Evolutionary conservation across 2,329 filamentous ascomycete genomes (phyloP).

Genomic region (Colletotrichum lini): DNA sequence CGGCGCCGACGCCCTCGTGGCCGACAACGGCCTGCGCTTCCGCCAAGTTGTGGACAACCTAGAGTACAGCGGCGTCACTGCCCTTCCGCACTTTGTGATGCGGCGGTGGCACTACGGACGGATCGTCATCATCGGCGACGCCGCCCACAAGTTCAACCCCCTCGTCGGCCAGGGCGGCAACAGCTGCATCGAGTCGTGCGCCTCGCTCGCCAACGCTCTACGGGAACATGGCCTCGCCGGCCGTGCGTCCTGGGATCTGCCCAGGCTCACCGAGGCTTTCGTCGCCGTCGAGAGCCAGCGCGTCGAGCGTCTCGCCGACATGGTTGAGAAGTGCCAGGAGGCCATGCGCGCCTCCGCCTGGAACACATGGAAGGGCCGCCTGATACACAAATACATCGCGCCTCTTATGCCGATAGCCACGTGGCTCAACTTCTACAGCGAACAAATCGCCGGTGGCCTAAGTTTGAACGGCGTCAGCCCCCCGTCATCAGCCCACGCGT

Average conservation of each 20-base stretch:
- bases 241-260: constrained; percentile 1
- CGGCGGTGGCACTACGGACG: constrained; percentile 50
- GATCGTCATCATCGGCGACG: constrained; percentile 52
- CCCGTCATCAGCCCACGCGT: constrained; percentile 14
- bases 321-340: constrained; percentile 34
- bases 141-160: constrained; percentile 53
- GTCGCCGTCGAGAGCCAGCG: constrained; percentile 28
- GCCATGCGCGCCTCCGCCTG: constrained; percentile 34
- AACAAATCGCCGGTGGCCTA: constrained; percentile 15
- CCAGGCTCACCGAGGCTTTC: constrained; percentile 8
- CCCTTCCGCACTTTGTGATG: constrained; percentile 39
- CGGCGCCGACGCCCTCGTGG: constrained; percentile 6
- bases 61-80: constrained; percentile 35
- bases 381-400: constrained; percentile 27
- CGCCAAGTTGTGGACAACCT: constrained; percentile 14
- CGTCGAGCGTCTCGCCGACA: constrained; percentile 9
- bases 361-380: constrained; percentile 22
- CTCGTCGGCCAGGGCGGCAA: constrained; percentile 49
- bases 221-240: constrained; percentile 6
- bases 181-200: constrained; percentile 48
- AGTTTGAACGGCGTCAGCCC: constrained; percentile 16
- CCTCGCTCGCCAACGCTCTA: constrained; percentile 47
- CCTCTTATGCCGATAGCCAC: constrained; percentile 13
- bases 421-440: constrained; percentile 34
- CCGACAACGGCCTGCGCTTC: constrained; percentile 23